Conservation (phyloP, 2,329 filamentous ascomycete species). For the Aspergillus costaricaensis region DNA sequence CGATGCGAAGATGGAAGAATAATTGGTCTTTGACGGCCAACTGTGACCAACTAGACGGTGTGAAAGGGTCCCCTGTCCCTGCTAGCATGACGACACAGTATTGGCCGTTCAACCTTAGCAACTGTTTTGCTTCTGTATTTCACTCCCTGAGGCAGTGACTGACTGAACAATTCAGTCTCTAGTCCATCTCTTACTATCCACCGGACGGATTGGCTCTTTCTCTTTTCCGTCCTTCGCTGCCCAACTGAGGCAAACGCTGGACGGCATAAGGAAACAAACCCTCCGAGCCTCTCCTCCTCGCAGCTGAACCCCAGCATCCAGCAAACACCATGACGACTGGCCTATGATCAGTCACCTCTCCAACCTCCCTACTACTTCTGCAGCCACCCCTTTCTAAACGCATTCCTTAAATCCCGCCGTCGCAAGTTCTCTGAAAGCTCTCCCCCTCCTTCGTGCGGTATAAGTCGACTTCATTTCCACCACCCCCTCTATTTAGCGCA, state of each 20-base stretch:
- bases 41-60: neutral
- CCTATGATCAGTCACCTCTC: conserved; percentile 22
- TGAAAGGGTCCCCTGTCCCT: conserved; percentile 2
- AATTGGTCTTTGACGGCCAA: neutral
- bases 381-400: conserved; percentile 18
- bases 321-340: conserved; percentile 17
- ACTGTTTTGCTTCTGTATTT: no score
- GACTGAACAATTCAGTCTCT: no score
- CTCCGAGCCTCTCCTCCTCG: conserved; percentile 11
- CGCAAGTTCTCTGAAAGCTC: conserved; percentile 14
- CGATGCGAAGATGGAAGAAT: neutral
- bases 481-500: conserved; percentile 7
- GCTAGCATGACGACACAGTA: conserved; percentile 15
- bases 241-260: conserved; percentile 7
- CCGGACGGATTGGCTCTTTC: neutral
- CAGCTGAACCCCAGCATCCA: neutral
- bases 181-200: no score
- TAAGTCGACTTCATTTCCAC: conserved; percentile 11
- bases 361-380: conserved; percentile 6
- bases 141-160: no score
- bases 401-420: conserved; percentile 19
- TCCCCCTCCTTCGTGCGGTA: conserved; percentile 13
- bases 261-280: neutral
- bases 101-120: neutral
- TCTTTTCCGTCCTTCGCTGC: conserved; percentile 9